These are phyloP conservation scores for Crithidia thermophila DNA, from an alignment of 208 protist genomes.

Conservation along the genomic window DNA sequence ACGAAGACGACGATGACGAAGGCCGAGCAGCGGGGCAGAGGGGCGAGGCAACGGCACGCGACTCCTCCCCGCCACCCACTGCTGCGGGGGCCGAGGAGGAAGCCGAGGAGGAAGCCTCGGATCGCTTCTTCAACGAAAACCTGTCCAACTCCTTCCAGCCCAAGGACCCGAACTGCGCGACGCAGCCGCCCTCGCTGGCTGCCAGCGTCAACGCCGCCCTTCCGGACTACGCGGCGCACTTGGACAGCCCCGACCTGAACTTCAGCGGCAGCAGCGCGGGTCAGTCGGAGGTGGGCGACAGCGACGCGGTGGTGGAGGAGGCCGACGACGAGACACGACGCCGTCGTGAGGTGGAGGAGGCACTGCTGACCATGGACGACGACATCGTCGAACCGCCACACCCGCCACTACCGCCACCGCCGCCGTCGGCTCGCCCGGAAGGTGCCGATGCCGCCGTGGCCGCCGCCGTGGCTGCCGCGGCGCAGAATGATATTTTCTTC, in stretches of 20 bases:
- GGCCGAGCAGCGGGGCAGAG: no score
- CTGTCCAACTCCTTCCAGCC: slow-evolving; percentile 14
- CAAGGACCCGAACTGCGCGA: slow-evolving; percentile 21
- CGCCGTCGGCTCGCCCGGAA: not conserved
- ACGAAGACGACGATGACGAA: not conserved
- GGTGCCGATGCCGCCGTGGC: not conserved
- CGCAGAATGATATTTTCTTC: slow-evolving; percentile 14
- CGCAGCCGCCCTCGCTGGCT: slow-evolving; percentile 29
- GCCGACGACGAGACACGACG: slow-evolving; percentile 26
- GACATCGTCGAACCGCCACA: slow-evolving; percentile 4
- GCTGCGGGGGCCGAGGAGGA: no score
- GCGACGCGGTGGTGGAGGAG: slow-evolving; percentile 19
- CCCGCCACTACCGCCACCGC: not conserved
- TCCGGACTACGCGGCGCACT: slow-evolving; percentile 7
- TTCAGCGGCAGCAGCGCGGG: slow-evolving; percentile 31
- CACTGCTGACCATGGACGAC: slow-evolving; percentile 22
- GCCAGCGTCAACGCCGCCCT: slow-evolving; percentile 17
- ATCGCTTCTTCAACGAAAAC: not conserved
- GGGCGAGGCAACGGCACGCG: no score
- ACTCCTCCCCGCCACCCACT: no score
- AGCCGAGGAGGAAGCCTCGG: not conserved
- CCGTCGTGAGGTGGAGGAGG: slow-evolving; percentile 15
- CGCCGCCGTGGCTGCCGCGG: slow-evolving; percentile 3
- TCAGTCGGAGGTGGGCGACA: slow-evolving; percentile 32
- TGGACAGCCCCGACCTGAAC: slow-evolving; percentile 23